Evolutionary conservation across 495 filamentous ascomycete species (phyloP).

Genomic region (Clohesyomyces aquaticus): DNA sequence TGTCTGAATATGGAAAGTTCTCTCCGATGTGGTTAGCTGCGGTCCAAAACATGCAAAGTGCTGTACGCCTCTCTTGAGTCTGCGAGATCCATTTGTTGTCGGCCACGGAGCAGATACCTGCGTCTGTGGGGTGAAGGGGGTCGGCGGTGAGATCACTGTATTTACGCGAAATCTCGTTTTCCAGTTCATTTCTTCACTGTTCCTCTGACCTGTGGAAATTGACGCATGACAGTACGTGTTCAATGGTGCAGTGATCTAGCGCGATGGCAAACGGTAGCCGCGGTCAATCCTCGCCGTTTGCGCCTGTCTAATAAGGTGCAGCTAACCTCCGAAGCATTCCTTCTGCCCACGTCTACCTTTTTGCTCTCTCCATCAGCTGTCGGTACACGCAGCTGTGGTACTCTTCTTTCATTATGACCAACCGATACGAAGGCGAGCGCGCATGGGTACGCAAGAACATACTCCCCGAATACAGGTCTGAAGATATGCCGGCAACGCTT

Average conservation of each 20-base stretch:
- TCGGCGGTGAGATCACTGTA: constrained; percentile 23
- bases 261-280: neutral
- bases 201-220: neutral
- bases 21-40: constrained; percentile 18
- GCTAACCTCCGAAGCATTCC: too few relatives aligned
- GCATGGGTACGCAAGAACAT: too few relatives aligned
- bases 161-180: constrained; percentile 35
- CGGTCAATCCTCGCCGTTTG: neutral
- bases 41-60: constrained; percentile 12
- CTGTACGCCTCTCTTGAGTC: constrained; percentile 7
- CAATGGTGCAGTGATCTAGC: neutral
- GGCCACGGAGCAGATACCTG: constrained; percentile 19
- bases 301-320: neutral
- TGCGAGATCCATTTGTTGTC: constrained; percentile 21
- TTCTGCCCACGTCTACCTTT: too few relatives aligned
- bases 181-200: constrained; percentile 19
- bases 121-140: neutral
- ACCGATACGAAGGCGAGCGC: neutral
- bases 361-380: too few relatives aligned
- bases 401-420: too few relatives aligned
- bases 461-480: neutral
- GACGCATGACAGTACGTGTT: neutral
- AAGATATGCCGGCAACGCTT: constrained; percentile 13
- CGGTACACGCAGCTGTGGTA: too few relatives aligned
- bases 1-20: constrained; percentile 42